Percentiles rank a stretch among this genome's conserved stretches.
Evolutionary conservation across 352 stramenopile species (phyloP).

Genomic region (Pythium diclinum): DNA sequence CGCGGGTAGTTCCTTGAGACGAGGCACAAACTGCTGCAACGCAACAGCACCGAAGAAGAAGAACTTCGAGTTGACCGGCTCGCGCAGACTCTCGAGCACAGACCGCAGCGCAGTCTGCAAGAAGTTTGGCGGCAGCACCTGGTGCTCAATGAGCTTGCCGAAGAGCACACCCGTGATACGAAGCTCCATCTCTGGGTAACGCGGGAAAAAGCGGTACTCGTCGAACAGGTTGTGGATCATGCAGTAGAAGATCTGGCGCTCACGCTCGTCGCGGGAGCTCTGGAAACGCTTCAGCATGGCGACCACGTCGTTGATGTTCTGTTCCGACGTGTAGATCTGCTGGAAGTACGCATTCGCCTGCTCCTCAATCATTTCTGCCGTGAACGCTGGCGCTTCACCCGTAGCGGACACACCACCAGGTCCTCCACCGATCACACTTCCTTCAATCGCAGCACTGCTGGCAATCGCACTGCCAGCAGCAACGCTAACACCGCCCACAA

Average conservation of each 20-base stretch:
- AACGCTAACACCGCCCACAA: constrained; percentile 19
- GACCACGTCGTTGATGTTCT: constrained; percentile 97
- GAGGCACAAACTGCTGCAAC: constrained; percentile 96
- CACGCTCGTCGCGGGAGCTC: constrained; percentile 91
- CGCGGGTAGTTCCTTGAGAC: constrained; percentile 95
- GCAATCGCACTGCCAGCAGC: constrained; percentile 10
- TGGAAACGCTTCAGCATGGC: constrained; percentile 99
- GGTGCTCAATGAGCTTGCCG: constrained; percentile 97
- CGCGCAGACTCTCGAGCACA: constrained; percentile 95
- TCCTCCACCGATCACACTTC: constrained; percentile 11
- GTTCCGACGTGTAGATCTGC: constrained; percentile 98
- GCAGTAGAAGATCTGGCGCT: constrained; percentile 99
- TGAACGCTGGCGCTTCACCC: constrained; percentile 45
- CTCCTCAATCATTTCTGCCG: constrained; percentile 97
- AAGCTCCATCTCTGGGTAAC: constrained; percentile 98
- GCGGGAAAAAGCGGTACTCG: constrained; percentile 99
- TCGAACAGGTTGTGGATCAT: constrained; percentile 99
- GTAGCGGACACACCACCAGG: background rate
- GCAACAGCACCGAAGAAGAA: constrained; percentile 99
- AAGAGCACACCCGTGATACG: constrained; percentile 98
- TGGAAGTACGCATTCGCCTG: constrained; percentile 98
- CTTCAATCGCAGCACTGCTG: constrained; percentile 21
- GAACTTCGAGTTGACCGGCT: constrained; percentile 96
- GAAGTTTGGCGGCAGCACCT: constrained; percentile 97
- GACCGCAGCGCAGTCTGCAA: constrained; percentile 97